A percentile compares a stretch with the other conserved stretches of the same genome.
Evolutionary conservation across 2,329 filamentous ascomycete species (phyloP).

Genomic region (Calonectria ilicicola): DNA sequence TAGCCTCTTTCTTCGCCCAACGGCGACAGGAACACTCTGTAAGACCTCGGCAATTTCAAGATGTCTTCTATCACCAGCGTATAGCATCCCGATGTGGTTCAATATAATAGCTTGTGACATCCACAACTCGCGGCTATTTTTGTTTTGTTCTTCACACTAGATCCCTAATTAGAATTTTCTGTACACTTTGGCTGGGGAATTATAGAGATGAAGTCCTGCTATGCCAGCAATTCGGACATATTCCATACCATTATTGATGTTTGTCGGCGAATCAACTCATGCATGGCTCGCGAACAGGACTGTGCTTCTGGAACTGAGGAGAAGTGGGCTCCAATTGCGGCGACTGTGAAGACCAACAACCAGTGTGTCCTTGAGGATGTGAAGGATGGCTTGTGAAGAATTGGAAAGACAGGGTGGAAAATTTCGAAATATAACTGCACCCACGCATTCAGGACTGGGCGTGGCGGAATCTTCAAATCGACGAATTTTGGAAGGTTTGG

Average conservation of each 20-base stretch:
- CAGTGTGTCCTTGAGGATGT: neutral
- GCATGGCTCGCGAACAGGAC: neutral
- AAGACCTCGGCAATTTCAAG: constrained; percentile 6
- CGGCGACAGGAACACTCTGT: neutral
- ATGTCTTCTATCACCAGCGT: neutral
- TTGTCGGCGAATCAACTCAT: neutral
- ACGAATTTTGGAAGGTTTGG: neutral
- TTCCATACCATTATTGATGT: constrained; percentile 1
- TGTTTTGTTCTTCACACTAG: constrained; percentile 2
- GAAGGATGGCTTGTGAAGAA: constrained; percentile 2
- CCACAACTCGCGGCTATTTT: constrained; percentile 1
- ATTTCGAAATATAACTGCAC: constrained; percentile 4
- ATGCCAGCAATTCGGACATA: neutral
- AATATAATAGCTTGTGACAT: neutral
- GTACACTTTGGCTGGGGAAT: neutral
- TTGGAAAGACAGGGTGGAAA: neutral
- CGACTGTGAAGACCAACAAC: neutral
- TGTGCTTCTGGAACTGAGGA: neutral
- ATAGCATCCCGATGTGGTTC: neutral
- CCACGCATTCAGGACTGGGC: neutral
- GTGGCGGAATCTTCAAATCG: neutral
- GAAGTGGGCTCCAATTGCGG: constrained; percentile 2
- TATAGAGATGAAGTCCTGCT: neutral
- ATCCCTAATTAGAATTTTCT: neutral
- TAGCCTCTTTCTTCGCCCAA: neutral